Conservation (phyloP, 176 grass and related monocot species). For the Alopecurus myosuroides region DNA sequence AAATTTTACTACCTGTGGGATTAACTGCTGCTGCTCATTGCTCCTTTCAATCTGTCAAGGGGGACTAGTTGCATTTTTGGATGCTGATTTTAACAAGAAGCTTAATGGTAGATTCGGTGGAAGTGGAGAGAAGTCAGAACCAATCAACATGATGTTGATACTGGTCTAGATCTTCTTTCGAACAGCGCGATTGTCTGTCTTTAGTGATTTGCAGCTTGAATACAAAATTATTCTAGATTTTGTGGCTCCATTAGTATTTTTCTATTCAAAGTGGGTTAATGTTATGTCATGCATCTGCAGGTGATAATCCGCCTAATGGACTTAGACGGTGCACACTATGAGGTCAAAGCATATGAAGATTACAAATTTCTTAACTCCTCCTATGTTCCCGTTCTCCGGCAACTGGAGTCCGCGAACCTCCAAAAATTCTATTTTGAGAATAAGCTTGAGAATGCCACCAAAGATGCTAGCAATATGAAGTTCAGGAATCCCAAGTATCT, state of each 20-base stretch:
- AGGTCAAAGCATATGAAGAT: conserved; percentile 89
- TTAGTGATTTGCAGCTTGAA: neutral
- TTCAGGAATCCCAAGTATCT: conserved; percentile 98
- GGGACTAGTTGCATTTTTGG: neutral
- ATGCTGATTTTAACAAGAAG: neutral
- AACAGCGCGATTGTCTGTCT: neutral
- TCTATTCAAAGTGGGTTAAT: neutral
- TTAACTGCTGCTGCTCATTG: neutral
- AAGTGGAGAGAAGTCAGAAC: neutral
- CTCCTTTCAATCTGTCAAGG: neutral
- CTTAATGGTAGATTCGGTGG: neutral
- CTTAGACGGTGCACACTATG: conserved; percentile 78
- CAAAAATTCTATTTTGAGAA: conserved; percentile 99
- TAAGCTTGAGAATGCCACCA: conserved; percentile 98
- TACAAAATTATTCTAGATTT: neutral
- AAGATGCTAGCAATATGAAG: conserved; percentile 99
- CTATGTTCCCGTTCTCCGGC: conserved; percentile 90
- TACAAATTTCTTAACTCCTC: conserved; percentile 98
- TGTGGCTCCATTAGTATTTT: neutral
- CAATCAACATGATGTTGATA: neutral
- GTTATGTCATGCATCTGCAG: conserved; percentile 14
- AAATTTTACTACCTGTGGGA: neutral
- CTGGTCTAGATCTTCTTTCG: neutral
- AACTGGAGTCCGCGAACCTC: conserved; percentile 93
- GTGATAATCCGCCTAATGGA: conserved; percentile 82